Base-by-base conservation (phyloP, 306 rosid genomes). In the Inga oerstediana region DNA sequence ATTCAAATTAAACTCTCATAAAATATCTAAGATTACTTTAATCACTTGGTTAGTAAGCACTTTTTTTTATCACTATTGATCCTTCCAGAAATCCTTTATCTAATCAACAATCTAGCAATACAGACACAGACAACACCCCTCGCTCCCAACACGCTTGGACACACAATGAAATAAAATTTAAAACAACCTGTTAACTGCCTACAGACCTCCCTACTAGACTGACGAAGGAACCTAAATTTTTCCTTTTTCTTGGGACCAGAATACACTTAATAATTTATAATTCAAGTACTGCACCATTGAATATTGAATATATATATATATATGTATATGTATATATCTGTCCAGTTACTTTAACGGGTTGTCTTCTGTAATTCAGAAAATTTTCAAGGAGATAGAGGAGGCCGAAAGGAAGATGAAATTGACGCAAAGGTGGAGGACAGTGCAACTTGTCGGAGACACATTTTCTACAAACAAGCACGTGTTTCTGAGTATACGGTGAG, bases 381-480 rank as follows among this genome's bases (percentile, higher is more conserved):
- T 52, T 54, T 32, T 41, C 14, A 15, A 16, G 27, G 0, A 2
- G 17, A 11, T 9, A 3, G 74, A 69, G 34, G 51, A 41, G 14
- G 15, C 12, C 6, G 7, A 62, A 62, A 20, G 75, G 34, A 44
- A 71, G 35, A 71, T 5, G 35, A 72, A 46, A 72, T 46, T 72
- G 49, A 69, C 49, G 13, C 24, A 44, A n/a, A 13, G 37, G 56
- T 72, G 54, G 59, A 72, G 76, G 59, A 45, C 76, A 72, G 17
- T 44, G 59, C 58, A 24, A 45, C 76, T 72, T 72, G 76, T 72
- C 19, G 76, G 56, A 72, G 76, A 45, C 9, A 64, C 76, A 72
- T 24, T 45, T 46, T 72, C 59, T 22, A 72, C 76, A 27, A 72
- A 24, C 13, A 72, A 46, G 10, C 75, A 71, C 30, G 32, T 70